A percentile compares a stretch with the other conserved stretches of the same genome.
Conservation (phyloP, 176 grass and related monocot species). For the Ensete glaucum region DNA sequence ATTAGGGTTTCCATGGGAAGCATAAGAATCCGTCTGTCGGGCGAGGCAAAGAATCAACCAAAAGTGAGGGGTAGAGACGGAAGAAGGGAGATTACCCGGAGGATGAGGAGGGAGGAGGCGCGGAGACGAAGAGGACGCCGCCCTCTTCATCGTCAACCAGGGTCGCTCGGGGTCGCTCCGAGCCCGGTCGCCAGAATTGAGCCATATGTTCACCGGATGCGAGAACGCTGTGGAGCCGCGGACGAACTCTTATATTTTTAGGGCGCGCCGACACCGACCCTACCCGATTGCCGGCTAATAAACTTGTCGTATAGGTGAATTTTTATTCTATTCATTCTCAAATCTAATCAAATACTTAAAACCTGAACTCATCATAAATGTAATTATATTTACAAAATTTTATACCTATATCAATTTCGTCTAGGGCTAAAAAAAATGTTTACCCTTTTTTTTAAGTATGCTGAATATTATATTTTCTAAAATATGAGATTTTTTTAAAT, state of each 20-base stretch:
- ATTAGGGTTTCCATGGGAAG: not conserved
- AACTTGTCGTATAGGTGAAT: no score
- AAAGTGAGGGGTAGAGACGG: constrained; percentile 18
- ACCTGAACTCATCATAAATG: no score
- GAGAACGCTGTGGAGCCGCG: not conserved
- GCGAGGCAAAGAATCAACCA: not conserved
- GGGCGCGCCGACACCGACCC: not conserved
- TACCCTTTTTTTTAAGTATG: no score
- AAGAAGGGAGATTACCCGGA: constrained; percentile 30
- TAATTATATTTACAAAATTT: no score
- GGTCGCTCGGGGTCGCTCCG: constrained; percentile 47
- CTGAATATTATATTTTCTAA: no score
- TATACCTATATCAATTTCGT: no score
- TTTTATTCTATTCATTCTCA: no score
- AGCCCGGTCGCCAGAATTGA: constrained; percentile 66
- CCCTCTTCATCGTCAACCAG: constrained; percentile 81
- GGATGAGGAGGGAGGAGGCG: constrained; percentile 40
- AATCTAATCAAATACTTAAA: no score
- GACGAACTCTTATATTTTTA: not conserved
- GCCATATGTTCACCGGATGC: constrained; percentile 24
- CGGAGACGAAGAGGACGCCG: constrained; percentile 65
- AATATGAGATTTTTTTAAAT: no score
- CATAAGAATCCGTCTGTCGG: not conserved
- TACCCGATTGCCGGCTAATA: no score
- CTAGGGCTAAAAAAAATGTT: no score